Percentiles rank a stretch among this genome's conserved stretches.
Conservation (phyloP, 495 filamentous ascomycete genomes). For the Penicillium arizonense region DNA sequence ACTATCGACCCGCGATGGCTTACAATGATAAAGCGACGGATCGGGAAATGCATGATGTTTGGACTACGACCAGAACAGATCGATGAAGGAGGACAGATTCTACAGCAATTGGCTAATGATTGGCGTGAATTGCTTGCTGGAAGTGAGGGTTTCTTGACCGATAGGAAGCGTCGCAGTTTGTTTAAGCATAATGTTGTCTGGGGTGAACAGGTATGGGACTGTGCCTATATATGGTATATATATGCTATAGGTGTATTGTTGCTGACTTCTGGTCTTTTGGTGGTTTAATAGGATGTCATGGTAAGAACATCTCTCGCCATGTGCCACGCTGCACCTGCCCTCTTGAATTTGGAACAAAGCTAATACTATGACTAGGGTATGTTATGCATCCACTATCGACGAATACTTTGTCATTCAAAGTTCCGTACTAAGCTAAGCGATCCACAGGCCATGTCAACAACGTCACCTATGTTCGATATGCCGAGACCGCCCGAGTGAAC, state of each 20-base stretch:
- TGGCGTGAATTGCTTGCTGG: constrained; percentile 79
- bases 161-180: constrained; percentile 60
- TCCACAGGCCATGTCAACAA: constrained; percentile 81
- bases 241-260: background rate
- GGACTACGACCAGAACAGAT: constrained; percentile 64
- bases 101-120: constrained; percentile 62
- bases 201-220: constrained; percentile 77
- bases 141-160: constrained; percentile 78
- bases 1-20: constrained; percentile 66
- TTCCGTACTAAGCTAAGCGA: background rate
- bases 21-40: constrained; percentile 63
- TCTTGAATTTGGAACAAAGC: background rate
- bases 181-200: constrained; percentile 74
- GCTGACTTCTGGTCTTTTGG: constrained; percentile 9
- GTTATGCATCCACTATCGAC: background rate
- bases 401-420: background rate
- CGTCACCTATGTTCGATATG: constrained; percentile 78
- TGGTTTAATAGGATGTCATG: constrained; percentile 52
- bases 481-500: constrained; percentile 80
- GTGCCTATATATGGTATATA: background rate
- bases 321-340: background rate
- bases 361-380: constrained; percentile 26
- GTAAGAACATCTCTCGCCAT: constrained; percentile 32
- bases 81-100: constrained; percentile 56
- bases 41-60: constrained; percentile 85